Conservation (phyloP, 202 grass and related monocot genomes). For the Eragrostis tef region DNA sequence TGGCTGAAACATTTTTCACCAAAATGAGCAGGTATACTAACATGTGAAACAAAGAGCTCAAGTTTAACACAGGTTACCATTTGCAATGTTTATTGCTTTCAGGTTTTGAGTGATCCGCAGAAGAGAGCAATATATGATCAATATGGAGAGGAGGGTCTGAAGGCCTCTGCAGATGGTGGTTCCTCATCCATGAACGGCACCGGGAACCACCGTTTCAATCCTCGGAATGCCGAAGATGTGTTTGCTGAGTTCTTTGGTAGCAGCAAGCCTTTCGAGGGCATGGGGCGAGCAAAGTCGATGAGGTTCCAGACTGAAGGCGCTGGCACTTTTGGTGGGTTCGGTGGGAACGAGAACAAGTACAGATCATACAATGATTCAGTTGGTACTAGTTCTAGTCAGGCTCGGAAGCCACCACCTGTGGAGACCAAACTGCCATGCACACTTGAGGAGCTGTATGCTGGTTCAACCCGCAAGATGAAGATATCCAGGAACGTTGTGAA, state of each 20-base stretch:
- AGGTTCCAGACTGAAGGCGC: conserved; percentile 86
- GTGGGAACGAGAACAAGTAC: conserved; percentile 58
- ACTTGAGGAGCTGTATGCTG: conserved; percentile 79
- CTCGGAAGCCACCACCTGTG: conserved; percentile 67
- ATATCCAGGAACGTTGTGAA: conserved; percentile 80
- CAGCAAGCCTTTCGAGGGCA: conserved; percentile 79
- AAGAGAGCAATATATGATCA: conserved; percentile 86
- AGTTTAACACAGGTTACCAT: conserved; percentile 4
- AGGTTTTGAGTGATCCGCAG: conserved; percentile 92
- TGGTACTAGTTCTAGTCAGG: conserved; percentile 58
- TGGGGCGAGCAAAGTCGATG: conserved; percentile 83
- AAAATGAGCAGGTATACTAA: background rate
- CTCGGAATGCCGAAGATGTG: conserved; percentile 84
- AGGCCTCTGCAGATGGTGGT: conserved; percentile 65
- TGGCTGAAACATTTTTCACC: background rate
- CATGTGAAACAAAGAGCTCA: background rate
- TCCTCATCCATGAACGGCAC: conserved; percentile 63
- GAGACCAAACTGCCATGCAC: conserved; percentile 81
- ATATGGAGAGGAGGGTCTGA: conserved; percentile 82
- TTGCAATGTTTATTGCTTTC: conserved; percentile 37
- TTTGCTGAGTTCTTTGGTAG: conserved; percentile 88
- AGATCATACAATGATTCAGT: conserved; percentile 56
- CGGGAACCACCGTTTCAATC: conserved; percentile 67
- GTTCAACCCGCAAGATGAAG: conserved; percentile 92
- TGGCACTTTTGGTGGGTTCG: conserved; percentile 88